These are phyloP conservation scores for Coprinopsis cinerea DNA, from an alignment of 768 basidiomycete species.

Conservation along the genomic window DNA sequence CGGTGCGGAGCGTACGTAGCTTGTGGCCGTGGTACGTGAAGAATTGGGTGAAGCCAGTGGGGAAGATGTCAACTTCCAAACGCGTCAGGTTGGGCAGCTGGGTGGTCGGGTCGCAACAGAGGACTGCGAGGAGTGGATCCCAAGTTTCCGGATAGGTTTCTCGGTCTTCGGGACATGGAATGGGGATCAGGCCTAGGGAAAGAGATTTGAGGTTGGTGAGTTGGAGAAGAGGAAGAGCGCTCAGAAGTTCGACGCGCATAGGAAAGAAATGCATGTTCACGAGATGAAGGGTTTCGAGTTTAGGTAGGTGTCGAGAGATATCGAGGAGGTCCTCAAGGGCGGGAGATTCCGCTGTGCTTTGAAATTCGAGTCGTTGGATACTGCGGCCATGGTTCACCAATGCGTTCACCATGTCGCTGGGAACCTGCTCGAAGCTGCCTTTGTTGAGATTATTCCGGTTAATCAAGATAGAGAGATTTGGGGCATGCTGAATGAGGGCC, in stretches of 20 bases:
- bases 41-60: conserved; percentile 25
- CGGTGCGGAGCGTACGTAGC: conserved; percentile 34
- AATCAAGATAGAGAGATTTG: conserved; percentile 38
- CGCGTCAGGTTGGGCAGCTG: conserved; percentile 35
- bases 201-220: conserved; percentile 36
- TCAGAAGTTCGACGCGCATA: conserved; percentile 8
- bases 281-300: conserved; percentile 36
- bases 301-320: conserved; percentile 26
- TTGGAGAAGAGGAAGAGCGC: conserved; percentile 18
- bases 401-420: conserved; percentile 22
- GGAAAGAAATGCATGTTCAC: conserved; percentile 34
- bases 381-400: conserved; percentile 28
- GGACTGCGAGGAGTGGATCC: conserved; percentile 34
- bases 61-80: conserved; percentile 41
- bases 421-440: background rate
- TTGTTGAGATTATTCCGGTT: conserved; percentile 27
- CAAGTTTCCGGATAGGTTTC: conserved; percentile 22
- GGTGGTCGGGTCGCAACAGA: conserved; percentile 22
- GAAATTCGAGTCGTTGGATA: conserved; percentile 42
- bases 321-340: conserved; percentile 32
- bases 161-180: conserved; percentile 13
- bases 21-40: conserved; percentile 36
- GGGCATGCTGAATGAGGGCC: conserved; percentile 34
- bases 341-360: conserved; percentile 35
- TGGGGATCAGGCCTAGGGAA: conserved; percentile 33